A percentile compares a stretch with the other conserved stretches of the same genome.
These are phyloP conservation scores for Hsuehochloa calcarea DNA, from an alignment of 176 grass and related monocot species.

Conservation along the genomic window DNA sequence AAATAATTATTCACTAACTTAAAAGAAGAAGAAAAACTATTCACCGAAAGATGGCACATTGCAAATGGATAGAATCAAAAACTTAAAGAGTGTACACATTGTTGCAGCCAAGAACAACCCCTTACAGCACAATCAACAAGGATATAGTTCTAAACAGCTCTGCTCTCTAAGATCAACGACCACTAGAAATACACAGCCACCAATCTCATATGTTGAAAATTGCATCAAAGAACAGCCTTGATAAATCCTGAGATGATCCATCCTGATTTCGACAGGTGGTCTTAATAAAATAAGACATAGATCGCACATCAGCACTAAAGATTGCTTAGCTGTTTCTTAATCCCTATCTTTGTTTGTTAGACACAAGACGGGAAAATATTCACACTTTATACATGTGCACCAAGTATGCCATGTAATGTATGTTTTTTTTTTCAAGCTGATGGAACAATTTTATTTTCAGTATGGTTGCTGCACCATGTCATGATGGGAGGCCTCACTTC, in stretches of 20 bases:
- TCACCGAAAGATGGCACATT: neutral
- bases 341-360: neutral
- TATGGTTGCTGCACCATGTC: neutral
- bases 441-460: neutral
- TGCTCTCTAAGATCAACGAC: neutral
- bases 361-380: constrained; percentile 4
- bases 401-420: too few relatives aligned
- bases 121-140: neutral
- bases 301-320: neutral
- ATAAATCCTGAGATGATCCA: neutral
- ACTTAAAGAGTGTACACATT: neutral
- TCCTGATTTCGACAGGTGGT: neutral
- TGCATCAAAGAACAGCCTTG: neutral
- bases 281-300: neutral
- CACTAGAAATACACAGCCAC: constrained; percentile 10
- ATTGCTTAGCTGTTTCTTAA: neutral
- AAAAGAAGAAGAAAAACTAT: neutral
- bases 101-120: neutral
- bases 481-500: neutral
- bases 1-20: neutral
- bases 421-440: too few relatives aligned
- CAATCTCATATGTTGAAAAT: constrained; percentile 7
- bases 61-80: neutral
- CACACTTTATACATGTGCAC: constrained; percentile 16
- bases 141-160: neutral